Evolutionary conservation across 2,329 filamentous ascomycete genomes (phyloP), one percentile per base, ranked within the genome.

Genomic region (Albophoma yamanashiensis): DNA sequence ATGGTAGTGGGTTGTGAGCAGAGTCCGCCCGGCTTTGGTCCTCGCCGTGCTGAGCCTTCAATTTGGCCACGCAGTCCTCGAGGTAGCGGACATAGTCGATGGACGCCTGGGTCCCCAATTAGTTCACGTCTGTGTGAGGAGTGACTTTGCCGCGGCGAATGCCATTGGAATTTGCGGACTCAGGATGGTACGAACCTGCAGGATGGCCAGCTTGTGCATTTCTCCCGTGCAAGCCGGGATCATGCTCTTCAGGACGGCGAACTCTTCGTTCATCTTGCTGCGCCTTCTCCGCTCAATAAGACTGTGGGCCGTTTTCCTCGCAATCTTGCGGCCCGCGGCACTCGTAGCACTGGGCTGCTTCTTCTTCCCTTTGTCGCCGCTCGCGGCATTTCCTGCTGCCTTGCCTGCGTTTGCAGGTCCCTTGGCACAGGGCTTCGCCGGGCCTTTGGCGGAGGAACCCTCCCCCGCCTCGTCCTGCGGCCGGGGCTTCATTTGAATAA

Each of bases 261-360:
- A 97, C 75, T 97, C 94, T 72, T 97, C 93, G 67, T 99, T 97
- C 93, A 97, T 99, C 79, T 97, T 99, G 15, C 91, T 96, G 63
- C 94, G 82, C 67, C 94, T 79, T 61, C 93, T 79, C 55, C 94
- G 82, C 76, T 99, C 94, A 67, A 97, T 99, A 65, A 97, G 76
- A 69, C 92, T 97, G 70, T 99, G 94, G 14, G 94, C 94, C 1
- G 93, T 97, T 77, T 97, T 97, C 65, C 94, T 84, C 7, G 94
- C 92, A 66, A 94, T 95, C 78, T 97, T 97, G 60, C 92, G 83
- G n/a, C 92, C 92, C 0, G 92, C 92, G 1, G 90, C 90, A 66
- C 89, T 96, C 7, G 87, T 89, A 1, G 85, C 82, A 58, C 84
- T 86, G 1, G 87, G 82, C 67, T 91, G 86, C 76, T 93, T 96